Evolutionary conservation across 2,329 filamentous ascomycete species (phyloP).

Genomic region (Paradendryphiella salina): DNA sequence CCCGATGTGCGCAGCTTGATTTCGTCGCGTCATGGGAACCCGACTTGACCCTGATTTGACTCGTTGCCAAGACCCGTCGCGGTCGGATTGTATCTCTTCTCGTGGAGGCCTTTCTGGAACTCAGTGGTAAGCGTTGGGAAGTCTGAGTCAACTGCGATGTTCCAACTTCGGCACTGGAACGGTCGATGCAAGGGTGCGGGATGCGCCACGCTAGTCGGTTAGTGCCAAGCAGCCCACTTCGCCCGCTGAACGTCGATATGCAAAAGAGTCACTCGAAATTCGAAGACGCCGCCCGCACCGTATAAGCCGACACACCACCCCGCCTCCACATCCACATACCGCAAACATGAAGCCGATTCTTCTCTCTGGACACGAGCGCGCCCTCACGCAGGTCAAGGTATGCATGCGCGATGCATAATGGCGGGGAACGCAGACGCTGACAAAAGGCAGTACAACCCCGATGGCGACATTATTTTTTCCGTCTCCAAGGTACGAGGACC

Average conservation of each 20-base stretch:
- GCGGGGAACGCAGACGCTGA: constrained; percentile 1
- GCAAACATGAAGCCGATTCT: constrained; percentile 87
- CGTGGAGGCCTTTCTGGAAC: neutral
- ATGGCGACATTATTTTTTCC: constrained; percentile 96
- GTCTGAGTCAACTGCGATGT: neutral
- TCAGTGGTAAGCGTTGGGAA: neutral
- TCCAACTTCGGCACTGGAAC: neutral
- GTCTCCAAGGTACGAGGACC: constrained; percentile 49
- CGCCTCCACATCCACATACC: constrained; percentile 22
- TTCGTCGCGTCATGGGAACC: neutral
- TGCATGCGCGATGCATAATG: constrained; percentile 1
- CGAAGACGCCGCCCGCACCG: constrained; percentile 26
- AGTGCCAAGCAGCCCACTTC: constrained; percentile 34
- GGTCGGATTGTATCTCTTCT: too few species aligned
- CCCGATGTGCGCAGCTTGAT: neutral
- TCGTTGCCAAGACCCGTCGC: neutral
- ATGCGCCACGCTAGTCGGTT: constrained; percentile 24
- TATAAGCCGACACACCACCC: constrained; percentile 22
- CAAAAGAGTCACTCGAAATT: constrained; percentile 38
- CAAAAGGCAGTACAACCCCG: constrained; percentile 61
- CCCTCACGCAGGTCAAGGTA: constrained; percentile 83
- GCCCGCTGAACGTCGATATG: constrained; percentile 35
- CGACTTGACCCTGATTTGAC: neutral
- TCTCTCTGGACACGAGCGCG: constrained; percentile 93
- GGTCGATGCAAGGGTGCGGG: constrained; percentile 15